Evolutionary conservation across 139 green algal species (phyloP).

Genomic region (Diplosphaera chodatii): DNA sequence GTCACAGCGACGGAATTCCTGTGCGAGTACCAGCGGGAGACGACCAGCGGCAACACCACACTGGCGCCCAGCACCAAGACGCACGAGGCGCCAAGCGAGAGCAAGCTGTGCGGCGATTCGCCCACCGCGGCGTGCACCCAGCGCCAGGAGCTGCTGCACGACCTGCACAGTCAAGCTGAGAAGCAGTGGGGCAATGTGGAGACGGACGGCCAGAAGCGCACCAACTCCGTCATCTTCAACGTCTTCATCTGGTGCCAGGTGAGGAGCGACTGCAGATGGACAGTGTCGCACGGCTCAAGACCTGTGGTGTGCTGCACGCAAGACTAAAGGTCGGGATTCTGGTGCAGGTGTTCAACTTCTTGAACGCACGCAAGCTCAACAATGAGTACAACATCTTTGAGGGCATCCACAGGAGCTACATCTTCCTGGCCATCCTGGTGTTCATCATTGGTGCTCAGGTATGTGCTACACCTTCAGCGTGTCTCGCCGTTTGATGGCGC

Average conservation of each 20-base stretch:
- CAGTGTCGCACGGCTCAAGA: too few relatives aligned
- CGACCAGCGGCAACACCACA: neutral
- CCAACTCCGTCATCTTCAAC: slow-evolving; percentile 89
- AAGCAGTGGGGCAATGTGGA: slow-evolving; percentile 19
- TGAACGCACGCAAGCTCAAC: slow-evolving; percentile 81
- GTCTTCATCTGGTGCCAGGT: slow-evolving; percentile 89
- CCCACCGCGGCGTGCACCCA: slow-evolving; percentile 1
- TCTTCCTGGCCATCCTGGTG: slow-evolving; percentile 71
- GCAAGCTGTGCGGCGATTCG: neutral
- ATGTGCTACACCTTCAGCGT: too few relatives aligned
- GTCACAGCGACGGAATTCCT: neutral
- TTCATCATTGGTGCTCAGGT: slow-evolving; percentile 66
- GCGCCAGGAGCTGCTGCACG: slow-evolving; percentile 3
- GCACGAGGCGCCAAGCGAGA: neutral
- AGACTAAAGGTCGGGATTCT: too few relatives aligned
- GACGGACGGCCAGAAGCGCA: slow-evolving; percentile 17
- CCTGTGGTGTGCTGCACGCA: too few relatives aligned
- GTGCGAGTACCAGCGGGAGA: neutral
- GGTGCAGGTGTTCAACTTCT: slow-evolving; percentile 83
- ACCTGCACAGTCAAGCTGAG: neutral
- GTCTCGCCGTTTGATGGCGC: too few relatives aligned
- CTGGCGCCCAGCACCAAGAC: neutral
- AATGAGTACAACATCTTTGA: slow-evolving; percentile 85
- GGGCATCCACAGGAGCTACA: slow-evolving; percentile 47
- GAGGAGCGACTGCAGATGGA: too few relatives aligned